These are phyloP conservation scores for Apiotrichum veenhuisii DNA, from an alignment of 1,284 basidiomycete species.

Conservation along the genomic window DNA sequence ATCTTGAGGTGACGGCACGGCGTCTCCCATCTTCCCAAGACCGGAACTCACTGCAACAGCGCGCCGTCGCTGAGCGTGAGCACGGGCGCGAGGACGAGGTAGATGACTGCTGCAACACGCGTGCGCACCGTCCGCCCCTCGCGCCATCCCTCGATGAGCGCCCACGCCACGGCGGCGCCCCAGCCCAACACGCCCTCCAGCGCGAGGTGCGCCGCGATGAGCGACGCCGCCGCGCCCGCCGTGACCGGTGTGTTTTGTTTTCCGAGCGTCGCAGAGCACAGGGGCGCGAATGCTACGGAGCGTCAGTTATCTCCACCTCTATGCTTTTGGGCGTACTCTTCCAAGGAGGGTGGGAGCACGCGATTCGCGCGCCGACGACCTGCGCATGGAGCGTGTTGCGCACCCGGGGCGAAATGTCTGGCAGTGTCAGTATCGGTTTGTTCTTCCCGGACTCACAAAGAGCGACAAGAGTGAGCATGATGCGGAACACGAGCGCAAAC, in stretches of 20 bases:
- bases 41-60: constrained; percentile 11
- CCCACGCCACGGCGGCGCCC: constrained; percentile 16
- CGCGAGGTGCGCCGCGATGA: constrained; percentile 3
- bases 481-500: constrained; percentile 6
- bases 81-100: constrained; percentile 11
- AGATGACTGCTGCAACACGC: constrained; percentile 14
- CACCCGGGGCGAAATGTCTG: neutral
- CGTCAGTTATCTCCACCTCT: neutral
- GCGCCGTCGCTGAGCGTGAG: constrained; percentile 8
- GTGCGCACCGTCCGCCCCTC: constrained; percentile 18
- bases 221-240: neutral
- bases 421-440: neutral
- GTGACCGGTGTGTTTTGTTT: neutral
- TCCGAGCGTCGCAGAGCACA: constrained; percentile 2
- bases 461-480: constrained; percentile 8
- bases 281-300: neutral
- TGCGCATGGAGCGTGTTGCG: neutral
- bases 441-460: constrained; percentile 9
- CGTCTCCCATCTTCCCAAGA: neutral
- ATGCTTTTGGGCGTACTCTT: neutral
- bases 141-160: constrained; percentile 14
- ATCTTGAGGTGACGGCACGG: too few relatives aligned
- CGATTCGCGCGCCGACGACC: neutral
- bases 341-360: constrained; percentile 5
- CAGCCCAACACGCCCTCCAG: constrained; percentile 13